phyloP scores from a whole-genome alignment of 495 filamentous ascomycete genomes.

The Talaromyces thailandensis region DNA sequence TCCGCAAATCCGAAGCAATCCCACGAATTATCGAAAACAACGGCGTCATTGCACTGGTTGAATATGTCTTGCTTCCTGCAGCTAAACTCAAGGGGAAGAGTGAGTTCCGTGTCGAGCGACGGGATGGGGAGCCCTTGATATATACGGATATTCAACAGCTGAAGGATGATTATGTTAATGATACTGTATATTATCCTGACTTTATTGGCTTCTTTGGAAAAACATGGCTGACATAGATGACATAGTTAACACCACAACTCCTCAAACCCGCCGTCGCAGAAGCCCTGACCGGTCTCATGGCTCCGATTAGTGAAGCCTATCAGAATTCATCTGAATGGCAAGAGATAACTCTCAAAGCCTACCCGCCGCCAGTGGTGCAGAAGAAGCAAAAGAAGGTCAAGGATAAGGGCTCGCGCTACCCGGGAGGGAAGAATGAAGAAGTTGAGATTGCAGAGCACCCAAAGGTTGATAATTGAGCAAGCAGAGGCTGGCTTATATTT shows the following conservation, averaged over 20 bases:
- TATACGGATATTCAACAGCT: constrained; percentile 66
- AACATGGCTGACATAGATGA: constrained; percentile 14
- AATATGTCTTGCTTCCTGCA: constrained; percentile 75
- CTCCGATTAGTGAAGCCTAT: constrained; percentile 66
- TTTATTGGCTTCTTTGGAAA: neutral
- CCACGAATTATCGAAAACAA: constrained; percentile 76
- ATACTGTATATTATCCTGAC: constrained; percentile 55
- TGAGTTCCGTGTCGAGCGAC: constrained; percentile 33
- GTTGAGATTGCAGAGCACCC: neutral
- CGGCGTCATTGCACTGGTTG: constrained; percentile 72
- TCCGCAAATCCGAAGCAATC: constrained; percentile 69
- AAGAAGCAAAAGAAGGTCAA: constrained; percentile 76
- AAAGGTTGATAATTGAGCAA: no score
- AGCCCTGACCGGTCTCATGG: constrained; percentile 61
- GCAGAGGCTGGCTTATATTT: no score
- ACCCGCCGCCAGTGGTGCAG: constrained; percentile 63
- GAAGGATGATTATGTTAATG: constrained; percentile 68
- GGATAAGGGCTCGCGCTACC: constrained; percentile 65
- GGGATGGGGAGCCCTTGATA: constrained; percentile 60
- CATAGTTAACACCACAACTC: constrained; percentile 75
- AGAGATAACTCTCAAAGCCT: constrained; percentile 66
- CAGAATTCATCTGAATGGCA: constrained; percentile 69
- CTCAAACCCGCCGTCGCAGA: constrained; percentile 69
- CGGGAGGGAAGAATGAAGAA: constrained; percentile 23
- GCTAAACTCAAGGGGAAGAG: constrained; percentile 25